A percentile compares a stretch with the other conserved stretches of the same genome.
Evolutionary conservation across 2,329 filamentous ascomycete species (phyloP).

Genomic region (Alternaria ventricosa): DNA sequence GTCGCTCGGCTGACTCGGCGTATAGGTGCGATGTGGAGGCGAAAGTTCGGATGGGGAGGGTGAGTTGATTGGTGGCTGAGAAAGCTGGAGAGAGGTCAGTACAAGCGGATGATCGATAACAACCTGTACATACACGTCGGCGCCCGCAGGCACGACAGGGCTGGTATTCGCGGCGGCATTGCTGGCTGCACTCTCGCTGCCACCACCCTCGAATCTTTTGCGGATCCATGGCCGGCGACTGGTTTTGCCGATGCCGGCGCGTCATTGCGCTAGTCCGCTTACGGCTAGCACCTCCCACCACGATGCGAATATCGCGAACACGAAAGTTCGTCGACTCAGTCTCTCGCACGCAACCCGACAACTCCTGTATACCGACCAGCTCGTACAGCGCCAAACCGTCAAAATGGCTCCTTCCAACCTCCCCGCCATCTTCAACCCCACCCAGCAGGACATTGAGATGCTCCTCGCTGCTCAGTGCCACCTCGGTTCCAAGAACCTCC

Average conservation of each 20-base stretch:
- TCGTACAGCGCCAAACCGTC: constrained; percentile 49
- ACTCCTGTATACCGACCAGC: constrained; percentile 28
- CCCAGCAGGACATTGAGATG: constrained; percentile 98
- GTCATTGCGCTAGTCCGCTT: constrained; percentile 10
- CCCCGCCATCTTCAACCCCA: constrained; percentile 94
- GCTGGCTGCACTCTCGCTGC: constrained; percentile 17
- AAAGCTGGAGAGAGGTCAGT: constrained; percentile 15
- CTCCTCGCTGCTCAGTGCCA: constrained; percentile 96
- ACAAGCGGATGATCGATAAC: not conserved
- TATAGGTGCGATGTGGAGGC: constrained; percentile 70
- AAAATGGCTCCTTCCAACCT: constrained; percentile 96
- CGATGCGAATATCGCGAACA: not conserved
- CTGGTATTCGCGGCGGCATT: constrained; percentile 59
- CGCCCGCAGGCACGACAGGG: constrained; percentile 52
- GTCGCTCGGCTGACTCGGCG: constrained; percentile 55
- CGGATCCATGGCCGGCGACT: constrained; percentile 6
- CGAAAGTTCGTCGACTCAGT: constrained; percentile 24
- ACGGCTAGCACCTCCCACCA: constrained; percentile 21
- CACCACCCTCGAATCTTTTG: constrained; percentile 24
- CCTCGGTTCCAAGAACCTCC: constrained; percentile 98
- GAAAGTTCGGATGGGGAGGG: constrained; percentile 62
- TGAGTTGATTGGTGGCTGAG: constrained; percentile 47
- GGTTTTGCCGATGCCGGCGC: constrained; percentile 16
- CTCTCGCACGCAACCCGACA: constrained; percentile 31
- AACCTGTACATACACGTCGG: constrained; percentile 38